These are phyloP conservation scores for Solanum pimpinellifolium DNA, from an alignment of 257 asterid genomes.

Conservation along the genomic window DNA sequence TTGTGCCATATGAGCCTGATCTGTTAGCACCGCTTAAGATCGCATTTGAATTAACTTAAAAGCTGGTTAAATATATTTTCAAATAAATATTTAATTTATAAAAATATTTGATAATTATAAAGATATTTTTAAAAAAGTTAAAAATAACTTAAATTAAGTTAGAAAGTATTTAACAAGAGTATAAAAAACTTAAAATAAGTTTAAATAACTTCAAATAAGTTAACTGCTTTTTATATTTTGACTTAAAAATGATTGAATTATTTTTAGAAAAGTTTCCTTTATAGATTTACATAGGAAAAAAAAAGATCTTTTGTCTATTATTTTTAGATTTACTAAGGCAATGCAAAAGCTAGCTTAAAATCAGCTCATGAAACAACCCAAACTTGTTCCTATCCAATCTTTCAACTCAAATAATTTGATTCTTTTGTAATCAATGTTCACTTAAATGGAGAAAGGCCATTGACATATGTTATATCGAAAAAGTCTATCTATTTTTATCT, in stretches of 20 bases:
- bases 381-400: background rate
- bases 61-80: no score
- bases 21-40: background rate
- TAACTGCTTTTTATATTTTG: no score
- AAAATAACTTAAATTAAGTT: no score
- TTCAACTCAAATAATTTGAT: background rate
- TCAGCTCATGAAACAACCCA: background rate
- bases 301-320: no score
- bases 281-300: background rate
- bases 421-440: background rate
- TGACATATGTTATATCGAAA: background rate
- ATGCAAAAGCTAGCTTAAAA: background rate
- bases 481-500: background rate
- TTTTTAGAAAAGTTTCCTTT: background rate
- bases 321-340: background rate
- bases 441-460: no score
- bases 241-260: no score
- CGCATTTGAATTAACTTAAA: background rate
- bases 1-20: background rate
- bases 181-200: no score
- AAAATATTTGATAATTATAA: no score
- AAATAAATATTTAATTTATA: no score
- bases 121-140: no score
- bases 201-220: no score
- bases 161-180: no score